Percentiles rank a stretch among this genome's conserved stretches.
Evolutionary conservation across 2,329 filamentous ascomycete genomes (phyloP).

Genomic region (Bipolaris oryzae): DNA sequence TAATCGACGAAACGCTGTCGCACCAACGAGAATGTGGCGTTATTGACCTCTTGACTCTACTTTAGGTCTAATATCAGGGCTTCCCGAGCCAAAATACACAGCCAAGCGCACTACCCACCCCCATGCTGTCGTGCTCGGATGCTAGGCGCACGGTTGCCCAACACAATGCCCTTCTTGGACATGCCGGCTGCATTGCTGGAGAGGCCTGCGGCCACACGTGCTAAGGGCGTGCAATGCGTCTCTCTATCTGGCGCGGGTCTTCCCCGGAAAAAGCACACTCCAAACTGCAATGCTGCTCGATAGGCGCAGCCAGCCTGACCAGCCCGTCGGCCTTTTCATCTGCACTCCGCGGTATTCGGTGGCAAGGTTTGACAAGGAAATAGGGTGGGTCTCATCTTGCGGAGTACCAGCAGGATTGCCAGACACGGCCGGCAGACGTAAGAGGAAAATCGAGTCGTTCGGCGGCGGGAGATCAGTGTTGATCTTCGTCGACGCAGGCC

Average conservation of each 20-base stretch:
- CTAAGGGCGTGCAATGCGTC: conserved; percentile 23
- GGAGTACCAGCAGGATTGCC: background rate
- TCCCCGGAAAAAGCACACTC: conserved; percentile 20
- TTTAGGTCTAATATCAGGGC: conserved; percentile 16
- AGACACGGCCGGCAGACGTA: conserved; percentile 9
- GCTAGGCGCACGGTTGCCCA: conserved; percentile 1
- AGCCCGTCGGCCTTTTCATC: conserved; percentile 14
- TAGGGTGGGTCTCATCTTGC: conserved; percentile 14
- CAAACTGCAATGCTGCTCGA: background rate
- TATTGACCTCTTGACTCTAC: conserved; percentile 31
- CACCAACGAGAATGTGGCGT: conserved; percentile 38
- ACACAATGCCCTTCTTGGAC: conserved; percentile 8
- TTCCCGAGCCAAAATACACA: conserved; percentile 20
- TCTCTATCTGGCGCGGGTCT: conserved; percentile 4
- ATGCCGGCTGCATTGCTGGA: conserved; percentile 16
- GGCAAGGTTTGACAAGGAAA: conserved; percentile 5
- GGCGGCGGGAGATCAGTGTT: conserved; percentile 3
- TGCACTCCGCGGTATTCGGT: conserved; percentile 12
- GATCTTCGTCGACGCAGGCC: background rate
- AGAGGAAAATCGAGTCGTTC: conserved; percentile 1
- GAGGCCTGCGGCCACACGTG: conserved; percentile 38
- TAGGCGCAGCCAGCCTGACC: conserved; percentile 22
- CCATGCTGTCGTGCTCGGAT: conserved; percentile 10
- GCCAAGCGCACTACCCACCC: background rate
- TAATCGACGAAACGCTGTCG: conserved; percentile 23